Evolutionary conservation across 139 green algal species (phyloP).

Genomic region (Coelastrella sp.): DNA sequence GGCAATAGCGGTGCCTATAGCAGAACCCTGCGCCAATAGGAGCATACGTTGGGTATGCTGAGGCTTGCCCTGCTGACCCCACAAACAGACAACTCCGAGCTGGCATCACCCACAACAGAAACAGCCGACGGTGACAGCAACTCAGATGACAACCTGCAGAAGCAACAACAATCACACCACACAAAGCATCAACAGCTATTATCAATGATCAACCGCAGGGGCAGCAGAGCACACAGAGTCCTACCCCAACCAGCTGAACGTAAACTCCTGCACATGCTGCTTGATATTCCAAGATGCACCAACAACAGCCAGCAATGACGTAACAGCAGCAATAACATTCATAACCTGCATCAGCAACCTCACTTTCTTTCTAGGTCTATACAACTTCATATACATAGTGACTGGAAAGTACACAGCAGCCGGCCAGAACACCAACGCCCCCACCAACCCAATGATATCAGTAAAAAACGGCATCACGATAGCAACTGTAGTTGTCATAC

Average conservation of each 20-base stretch:
- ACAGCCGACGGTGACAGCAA: too few species aligned
- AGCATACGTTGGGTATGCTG: too few species aligned
- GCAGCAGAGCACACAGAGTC: too few species aligned
- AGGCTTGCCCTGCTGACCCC: too few species aligned
- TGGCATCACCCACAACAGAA: too few species aligned
- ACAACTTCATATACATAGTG: slow-evolving; percentile 28
- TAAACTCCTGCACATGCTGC: slow-evolving; percentile 4
- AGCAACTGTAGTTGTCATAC: slow-evolving; percentile 57
- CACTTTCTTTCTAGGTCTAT: neutral
- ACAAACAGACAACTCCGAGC: too few species aligned
- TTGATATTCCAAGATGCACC: slow-evolving; percentile 38
- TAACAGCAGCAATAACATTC: slow-evolving; percentile 32
- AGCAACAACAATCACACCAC: neutral
- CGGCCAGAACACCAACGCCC: slow-evolving; percentile 52
- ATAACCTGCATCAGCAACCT: slow-evolving; percentile 20
- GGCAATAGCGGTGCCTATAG: too few species aligned
- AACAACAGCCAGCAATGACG: slow-evolving; percentile 25
- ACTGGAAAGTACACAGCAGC: slow-evolving; percentile 46
- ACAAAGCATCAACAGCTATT: too few species aligned
- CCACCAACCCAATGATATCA: slow-evolving; percentile 58
- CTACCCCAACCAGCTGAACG: too few species aligned
- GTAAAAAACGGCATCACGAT: slow-evolving; percentile 76
- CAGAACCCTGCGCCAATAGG: too few species aligned
- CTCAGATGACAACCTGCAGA: too few species aligned
- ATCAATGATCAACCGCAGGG: too few species aligned